phyloP scores from a whole-genome alignment of 176 grass and related monocot species.

The Zoysia pacifica region DNA sequence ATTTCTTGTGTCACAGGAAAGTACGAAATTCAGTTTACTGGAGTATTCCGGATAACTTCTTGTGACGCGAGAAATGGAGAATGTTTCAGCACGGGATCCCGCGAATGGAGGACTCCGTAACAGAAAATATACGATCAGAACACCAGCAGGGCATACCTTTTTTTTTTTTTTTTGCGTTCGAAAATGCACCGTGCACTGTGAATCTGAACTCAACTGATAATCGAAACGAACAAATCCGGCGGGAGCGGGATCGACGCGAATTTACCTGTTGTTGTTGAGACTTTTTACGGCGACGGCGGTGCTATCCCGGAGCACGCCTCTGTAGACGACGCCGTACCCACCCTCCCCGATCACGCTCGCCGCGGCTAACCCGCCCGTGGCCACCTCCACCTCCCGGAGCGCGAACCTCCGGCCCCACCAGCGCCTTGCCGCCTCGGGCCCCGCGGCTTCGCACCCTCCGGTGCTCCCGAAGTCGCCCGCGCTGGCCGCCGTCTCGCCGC shows the following conservation, averaged over 20 bases:
- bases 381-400: conserved; percentile 66
- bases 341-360: conserved; percentile 84
- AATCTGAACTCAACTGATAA: neutral
- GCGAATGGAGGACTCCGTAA: neutral
- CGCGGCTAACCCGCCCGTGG: conserved; percentile 57
- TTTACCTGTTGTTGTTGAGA: conserved; percentile 87
- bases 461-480: conserved; percentile 35
- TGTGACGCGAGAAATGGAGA: too few species aligned
- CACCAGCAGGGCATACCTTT: neutral
- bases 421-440: conserved; percentile 58
- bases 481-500: conserved; percentile 37
- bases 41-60: too few species aligned
- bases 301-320: conserved; percentile 60
- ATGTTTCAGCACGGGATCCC: neutral
- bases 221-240: neutral
- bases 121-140: neutral
- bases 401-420: conserved; percentile 81
- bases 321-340: conserved; percentile 85
- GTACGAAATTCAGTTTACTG: too few species aligned
- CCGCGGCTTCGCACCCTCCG: conserved; percentile 3
- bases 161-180: neutral
- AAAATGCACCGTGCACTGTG: neutral
- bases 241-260: neutral
- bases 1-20: too few species aligned
- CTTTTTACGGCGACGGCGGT: conserved; percentile 85